Conservation (phyloP, 345 rosid genomes). For the Salix exigua region DNA sequence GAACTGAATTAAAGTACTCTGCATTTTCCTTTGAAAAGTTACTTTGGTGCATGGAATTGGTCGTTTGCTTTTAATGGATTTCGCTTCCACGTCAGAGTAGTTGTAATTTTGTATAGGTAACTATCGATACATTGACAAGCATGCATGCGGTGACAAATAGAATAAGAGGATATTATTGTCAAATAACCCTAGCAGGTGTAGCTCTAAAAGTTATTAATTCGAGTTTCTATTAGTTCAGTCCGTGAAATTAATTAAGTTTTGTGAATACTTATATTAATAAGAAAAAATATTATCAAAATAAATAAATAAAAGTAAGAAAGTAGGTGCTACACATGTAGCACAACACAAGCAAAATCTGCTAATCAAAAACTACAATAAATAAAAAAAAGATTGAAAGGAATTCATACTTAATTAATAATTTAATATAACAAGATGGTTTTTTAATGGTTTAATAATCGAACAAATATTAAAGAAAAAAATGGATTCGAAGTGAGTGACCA, state of each 20-base stretch:
- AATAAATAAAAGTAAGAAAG: too few relatives aligned
- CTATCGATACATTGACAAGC: not conserved
- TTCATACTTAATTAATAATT: not conserved
- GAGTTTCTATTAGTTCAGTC: too few relatives aligned
- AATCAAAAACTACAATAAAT: too few relatives aligned
- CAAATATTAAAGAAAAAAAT: too few relatives aligned
- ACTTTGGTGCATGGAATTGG: not conserved
- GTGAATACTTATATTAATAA: too few relatives aligned
- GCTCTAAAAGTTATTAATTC: too few relatives aligned
- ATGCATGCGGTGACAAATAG: not conserved
- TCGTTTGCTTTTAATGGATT: slow-evolving; percentile 10
- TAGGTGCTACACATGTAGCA: not conserved
- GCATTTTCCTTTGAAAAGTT: slow-evolving; percentile 19
- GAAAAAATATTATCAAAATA: too few relatives aligned
- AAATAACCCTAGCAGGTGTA: not conserved
- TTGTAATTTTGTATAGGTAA: not conserved
- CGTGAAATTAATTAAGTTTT: too few relatives aligned
- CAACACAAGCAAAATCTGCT: not conserved
- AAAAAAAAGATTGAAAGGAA: too few relatives aligned
- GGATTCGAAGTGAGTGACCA: too few relatives aligned
- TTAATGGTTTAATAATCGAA: too few relatives aligned
- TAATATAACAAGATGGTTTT: not conserved
- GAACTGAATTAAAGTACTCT: slow-evolving; percentile 2
- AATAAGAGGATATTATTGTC: not conserved
- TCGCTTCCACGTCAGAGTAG: slow-evolving; percentile 1